Conservation (phyloP, 805 yeast genomes). For the Cyberlindnera japonica region DNA sequence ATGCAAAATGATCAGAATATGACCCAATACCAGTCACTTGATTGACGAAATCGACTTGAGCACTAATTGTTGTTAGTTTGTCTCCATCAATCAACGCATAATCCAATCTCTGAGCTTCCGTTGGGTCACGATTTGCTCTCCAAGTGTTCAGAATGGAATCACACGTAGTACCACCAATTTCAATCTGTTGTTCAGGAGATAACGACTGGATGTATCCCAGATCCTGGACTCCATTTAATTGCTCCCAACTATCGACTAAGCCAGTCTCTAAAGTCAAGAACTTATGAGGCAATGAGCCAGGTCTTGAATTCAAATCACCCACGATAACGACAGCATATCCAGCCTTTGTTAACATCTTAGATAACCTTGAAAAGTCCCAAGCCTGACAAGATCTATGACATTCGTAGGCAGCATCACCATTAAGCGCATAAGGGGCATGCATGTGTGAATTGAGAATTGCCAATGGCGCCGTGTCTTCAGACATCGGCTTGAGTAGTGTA, state of each 20-base stretch:
- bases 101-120: constrained; percentile 72
- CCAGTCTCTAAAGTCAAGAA: constrained; percentile 68
- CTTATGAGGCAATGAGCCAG: constrained; percentile 78
- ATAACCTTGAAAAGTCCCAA: constrained; percentile 82
- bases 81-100: constrained; percentile 74
- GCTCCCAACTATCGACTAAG: constrained; percentile 80
- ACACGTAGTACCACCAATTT: constrained; percentile 80
- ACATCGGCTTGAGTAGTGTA: constrained; percentile 55
- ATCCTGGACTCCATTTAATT: constrained; percentile 48
- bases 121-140: constrained; percentile 43
- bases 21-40: constrained; percentile 64
- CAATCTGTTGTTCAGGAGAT: constrained; percentile 60
- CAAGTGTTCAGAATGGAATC: constrained; percentile 86
- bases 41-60: constrained; percentile 74
- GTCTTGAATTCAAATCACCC: constrained; percentile 89
- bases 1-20: constrained; percentile 92
- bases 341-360: constrained; percentile 55
- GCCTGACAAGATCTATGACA: constrained; percentile 95
- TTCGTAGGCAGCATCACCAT: constrained; percentile 84
- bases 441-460: constrained; percentile 89
- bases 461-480: constrained; percentile 47
- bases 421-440: constrained; percentile 90
- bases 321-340: constrained; percentile 87
- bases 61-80: constrained; percentile 50
- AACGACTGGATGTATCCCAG: constrained; percentile 40